phyloP scores from a whole-genome alignment of 129 eudicot genomes.

The Calendula officinalis region DNA sequence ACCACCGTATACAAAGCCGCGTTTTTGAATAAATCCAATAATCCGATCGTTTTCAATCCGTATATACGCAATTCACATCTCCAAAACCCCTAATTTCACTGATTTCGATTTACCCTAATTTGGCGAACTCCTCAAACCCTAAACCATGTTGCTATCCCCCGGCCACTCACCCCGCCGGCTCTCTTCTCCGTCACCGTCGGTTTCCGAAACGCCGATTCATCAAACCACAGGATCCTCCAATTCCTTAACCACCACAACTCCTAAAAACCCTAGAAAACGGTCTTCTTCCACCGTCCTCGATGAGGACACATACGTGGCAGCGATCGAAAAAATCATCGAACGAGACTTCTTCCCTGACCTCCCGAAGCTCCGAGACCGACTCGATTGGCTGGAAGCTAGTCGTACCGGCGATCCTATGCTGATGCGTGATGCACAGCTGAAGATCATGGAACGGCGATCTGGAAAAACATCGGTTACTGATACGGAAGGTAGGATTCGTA shows the following conservation, averaged over 20 bases:
- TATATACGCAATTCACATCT: neutral
- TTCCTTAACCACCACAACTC: constrained; percentile 16
- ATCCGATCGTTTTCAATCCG: neutral
- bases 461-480: constrained; percentile 31
- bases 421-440: constrained; percentile 88
- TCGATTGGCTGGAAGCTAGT: constrained; percentile 87
- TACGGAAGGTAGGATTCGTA: constrained; percentile 46
- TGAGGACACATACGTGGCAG: constrained; percentile 84
- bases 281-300: constrained; percentile 61
- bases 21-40: neutral
- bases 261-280: constrained; percentile 50
- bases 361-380: constrained; percentile 89
- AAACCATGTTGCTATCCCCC: constrained; percentile 72
- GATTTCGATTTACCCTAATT: constrained; percentile 11
- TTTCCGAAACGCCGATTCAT: constrained; percentile 26
- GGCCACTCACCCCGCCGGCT: constrained; percentile 91
- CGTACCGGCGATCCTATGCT: constrained; percentile 76
- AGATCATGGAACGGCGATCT: constrained; percentile 71
- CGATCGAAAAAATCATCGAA: constrained; percentile 87
- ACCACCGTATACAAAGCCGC: constrained; percentile 15
- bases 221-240: constrained; percentile 36
- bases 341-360: constrained; percentile 94
- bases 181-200: constrained; percentile 66
- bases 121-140: constrained; percentile 9
- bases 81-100: neutral